Evolutionary conservation across 345 rosid genomes (phyloP).

Genomic region (Linum usitatissimum): DNA sequence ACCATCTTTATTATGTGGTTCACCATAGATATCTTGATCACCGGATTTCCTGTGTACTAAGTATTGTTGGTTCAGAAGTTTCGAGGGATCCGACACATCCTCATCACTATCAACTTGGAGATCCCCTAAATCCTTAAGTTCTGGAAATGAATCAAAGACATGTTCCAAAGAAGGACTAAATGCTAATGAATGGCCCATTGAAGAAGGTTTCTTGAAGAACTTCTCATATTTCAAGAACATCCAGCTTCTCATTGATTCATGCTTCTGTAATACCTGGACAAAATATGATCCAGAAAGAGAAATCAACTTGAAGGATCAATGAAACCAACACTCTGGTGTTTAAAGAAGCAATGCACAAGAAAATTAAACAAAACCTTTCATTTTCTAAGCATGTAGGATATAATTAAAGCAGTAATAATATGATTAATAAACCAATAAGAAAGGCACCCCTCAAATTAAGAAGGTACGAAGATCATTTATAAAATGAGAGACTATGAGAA

Average conservation of each 20-base stretch:
- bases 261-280: constrained; percentile 56
- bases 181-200: constrained; percentile 30
- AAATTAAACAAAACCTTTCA: background rate
- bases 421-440: background rate
- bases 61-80: constrained; percentile 17
- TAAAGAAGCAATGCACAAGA: background rate
- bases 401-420: background rate
- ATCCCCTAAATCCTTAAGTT: constrained; percentile 36
- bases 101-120: constrained; percentile 48
- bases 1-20: constrained; percentile 23
- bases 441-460: background rate
- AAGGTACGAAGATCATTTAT: background rate
- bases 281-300: constrained; percentile 5
- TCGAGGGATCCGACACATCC: constrained; percentile 36
- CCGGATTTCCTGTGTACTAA: constrained; percentile 21
- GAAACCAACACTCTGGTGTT: background rate
- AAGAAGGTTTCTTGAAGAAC: constrained; percentile 36
- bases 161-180: constrained; percentile 40
- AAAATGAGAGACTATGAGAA: too few species aligned
- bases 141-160: constrained; percentile 37
- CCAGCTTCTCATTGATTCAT: constrained; percentile 57
- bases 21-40: constrained; percentile 23
- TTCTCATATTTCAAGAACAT: constrained; percentile 51
- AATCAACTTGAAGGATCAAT: background rate
- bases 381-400: background rate